Conservation (phyloP, 768 basidiomycete species). For the Rhizopogon rudus region DNA sequence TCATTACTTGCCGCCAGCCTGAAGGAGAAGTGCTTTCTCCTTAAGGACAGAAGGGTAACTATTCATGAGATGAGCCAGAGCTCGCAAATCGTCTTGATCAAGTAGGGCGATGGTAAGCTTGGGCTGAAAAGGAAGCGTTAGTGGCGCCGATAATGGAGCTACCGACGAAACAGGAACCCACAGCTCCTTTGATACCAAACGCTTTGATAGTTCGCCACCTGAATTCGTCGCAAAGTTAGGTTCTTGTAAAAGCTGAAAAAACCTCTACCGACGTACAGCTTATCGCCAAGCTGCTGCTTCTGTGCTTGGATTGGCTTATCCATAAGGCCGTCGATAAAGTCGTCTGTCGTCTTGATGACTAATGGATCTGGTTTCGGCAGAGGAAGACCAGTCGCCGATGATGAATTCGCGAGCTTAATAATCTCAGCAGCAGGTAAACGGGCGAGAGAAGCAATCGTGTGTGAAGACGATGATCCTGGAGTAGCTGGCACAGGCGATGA, state of each 20-base stretch:
- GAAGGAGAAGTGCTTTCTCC: slow-evolving; percentile 54
- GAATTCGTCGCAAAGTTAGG: slow-evolving; percentile 4
- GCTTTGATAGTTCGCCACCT: slow-evolving; percentile 61
- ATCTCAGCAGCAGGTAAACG: slow-evolving; percentile 74
- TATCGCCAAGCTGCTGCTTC: slow-evolving; percentile 81
- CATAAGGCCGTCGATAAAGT: slow-evolving; percentile 60
- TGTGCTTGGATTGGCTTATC: slow-evolving; percentile 53
- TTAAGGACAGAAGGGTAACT: slow-evolving; percentile 79
- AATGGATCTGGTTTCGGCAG: slow-evolving; percentile 67
- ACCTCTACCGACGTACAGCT: slow-evolving; percentile 44
- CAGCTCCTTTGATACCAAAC: slow-evolving; percentile 78
- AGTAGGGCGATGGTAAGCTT: slow-evolving; percentile 81
- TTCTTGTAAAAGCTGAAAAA: neutral
- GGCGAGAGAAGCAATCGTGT: slow-evolving; percentile 70
- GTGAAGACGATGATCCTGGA: slow-evolving; percentile 36
- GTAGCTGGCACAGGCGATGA: slow-evolving; percentile 68
- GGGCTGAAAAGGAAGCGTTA: slow-evolving; percentile 39
- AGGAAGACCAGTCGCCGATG: slow-evolving; percentile 44
- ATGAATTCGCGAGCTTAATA: slow-evolving; percentile 53
- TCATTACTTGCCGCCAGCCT: slow-evolving; percentile 20
- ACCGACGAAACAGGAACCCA: slow-evolving; percentile 29
- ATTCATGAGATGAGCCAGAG: slow-evolving; percentile 83
- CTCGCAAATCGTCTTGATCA: slow-evolving; percentile 80
- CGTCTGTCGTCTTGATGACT: slow-evolving; percentile 63
- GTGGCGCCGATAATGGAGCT: neutral